Conservation (phyloP, 2,329 filamentous ascomycete genomes). For the Dichotomopilus funicola region DNA sequence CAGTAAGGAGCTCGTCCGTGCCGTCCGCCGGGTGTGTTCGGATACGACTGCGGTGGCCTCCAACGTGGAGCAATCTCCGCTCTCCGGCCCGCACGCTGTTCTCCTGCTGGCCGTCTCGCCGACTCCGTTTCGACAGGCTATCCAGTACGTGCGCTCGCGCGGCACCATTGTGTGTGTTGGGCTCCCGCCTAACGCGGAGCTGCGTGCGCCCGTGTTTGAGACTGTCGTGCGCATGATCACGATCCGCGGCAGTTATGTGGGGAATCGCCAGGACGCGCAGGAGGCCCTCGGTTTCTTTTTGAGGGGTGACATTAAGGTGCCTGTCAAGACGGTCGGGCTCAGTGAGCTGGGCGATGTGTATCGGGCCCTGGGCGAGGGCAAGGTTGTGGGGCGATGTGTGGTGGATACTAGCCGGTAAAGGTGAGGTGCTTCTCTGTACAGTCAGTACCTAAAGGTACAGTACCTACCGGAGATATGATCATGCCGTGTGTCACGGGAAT, state of each 20-base stretch:
- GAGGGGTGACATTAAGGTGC: constrained; percentile 76
- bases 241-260: constrained; percentile 91
- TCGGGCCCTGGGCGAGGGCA: constrained; percentile 62
- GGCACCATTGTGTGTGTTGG: constrained; percentile 86
- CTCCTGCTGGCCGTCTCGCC: constrained; percentile 80
- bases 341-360: constrained; percentile 76
- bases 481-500: no score
- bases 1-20: constrained; percentile 29
- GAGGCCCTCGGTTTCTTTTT: constrained; percentile 90
- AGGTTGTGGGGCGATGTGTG: constrained; percentile 73
- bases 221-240: constrained; percentile 83
- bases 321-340: constrained; percentile 78
- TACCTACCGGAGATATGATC: no score
- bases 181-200: constrained; percentile 70
- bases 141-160: constrained; percentile 75
- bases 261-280: constrained; percentile 78
- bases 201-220: constrained; percentile 82
- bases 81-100: constrained; percentile 70
- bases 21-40: no score
- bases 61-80: no score
- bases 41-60: no score
- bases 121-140: constrained; percentile 93
- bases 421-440: neutral
- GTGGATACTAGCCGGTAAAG: constrained; percentile 56
- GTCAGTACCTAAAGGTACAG: no score